Evolutionary conservation across 164 flowering plant species (phyloP), one percentile per base, ranked within the genome.

Genomic region (Aristolochia californica): DNA sequence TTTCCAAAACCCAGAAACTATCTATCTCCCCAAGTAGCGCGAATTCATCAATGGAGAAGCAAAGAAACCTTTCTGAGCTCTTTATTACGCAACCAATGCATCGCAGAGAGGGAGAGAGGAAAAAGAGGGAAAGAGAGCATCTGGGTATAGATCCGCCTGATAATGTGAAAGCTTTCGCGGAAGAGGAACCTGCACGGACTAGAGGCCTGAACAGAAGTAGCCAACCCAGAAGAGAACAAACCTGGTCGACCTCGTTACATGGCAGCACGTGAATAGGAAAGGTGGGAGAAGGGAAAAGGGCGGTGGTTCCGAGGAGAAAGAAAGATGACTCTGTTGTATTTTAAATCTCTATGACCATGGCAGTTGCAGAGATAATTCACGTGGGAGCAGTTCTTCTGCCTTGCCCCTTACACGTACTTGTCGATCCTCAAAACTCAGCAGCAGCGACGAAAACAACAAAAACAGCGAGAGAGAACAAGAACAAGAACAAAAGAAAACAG

Each of bases 211-310:
- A 58, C 68, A 68, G 70, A 70, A 61, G 61, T 62, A 69, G 75
- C 82, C 78, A 76, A 76, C 66, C 60, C 83, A 80, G 38, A 77
- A 70, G 75, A 73, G 69, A 78, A 75, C 84, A 78, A 77, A 80
- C 66, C 75, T 23, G 57, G 43, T 24, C 60, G 43, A 58, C 62
- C 52, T 58, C 45, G 53, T 61, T 64, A 56, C 68, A 70, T 70
- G 69, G 62, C 80, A 66, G 56, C 85, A 81, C 80, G 85, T 81
- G 85, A 82, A 72, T 57, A 58, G 48, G 62, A 66, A 66, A 69
- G 59, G 47, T 45, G 48, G 62, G 52, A 16, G 43, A 28, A 25
- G 13, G n/a, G 10, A 45, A 55, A 60, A 57, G 47, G 72, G 76
- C 80, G 71, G 52, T 64, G 64, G 63, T 70, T 62, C 60, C 73